Evolutionary conservation across 805 yeast genomes (phyloP).

Genomic region (Saccharomyces mikatae): DNA sequence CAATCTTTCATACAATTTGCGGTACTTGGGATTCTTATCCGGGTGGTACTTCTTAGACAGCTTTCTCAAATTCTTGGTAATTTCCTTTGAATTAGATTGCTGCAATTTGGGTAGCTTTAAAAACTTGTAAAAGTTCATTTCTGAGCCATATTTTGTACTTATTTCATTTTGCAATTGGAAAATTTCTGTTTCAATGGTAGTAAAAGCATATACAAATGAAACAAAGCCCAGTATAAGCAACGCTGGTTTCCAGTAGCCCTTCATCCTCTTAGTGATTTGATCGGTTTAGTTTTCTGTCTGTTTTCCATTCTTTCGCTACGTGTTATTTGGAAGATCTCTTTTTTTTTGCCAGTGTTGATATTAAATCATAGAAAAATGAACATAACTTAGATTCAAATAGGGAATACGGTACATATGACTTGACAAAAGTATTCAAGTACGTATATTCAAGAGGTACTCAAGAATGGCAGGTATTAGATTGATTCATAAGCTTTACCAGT

Average conservation of each 20-base stretch:
- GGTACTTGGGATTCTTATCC: slow-evolving; percentile 53
- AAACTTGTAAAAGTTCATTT: slow-evolving; percentile 62
- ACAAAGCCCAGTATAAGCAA: slow-evolving; percentile 14
- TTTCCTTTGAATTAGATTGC: slow-evolving; percentile 43
- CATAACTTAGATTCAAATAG: not conserved
- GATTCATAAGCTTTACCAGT: slow-evolving; percentile 20
- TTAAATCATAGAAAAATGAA: not conserved
- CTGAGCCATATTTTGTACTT: slow-evolving; percentile 51
- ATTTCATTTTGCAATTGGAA: slow-evolving; percentile 64
- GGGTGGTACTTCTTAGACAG: slow-evolving; percentile 75
- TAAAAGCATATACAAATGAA: slow-evolving; percentile 39
- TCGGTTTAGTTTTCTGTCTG: not conserved
- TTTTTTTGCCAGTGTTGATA: not conserved
- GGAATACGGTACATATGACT: not conserved
- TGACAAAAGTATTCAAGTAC: not conserved
- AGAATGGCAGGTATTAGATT: slow-evolving; percentile 1
- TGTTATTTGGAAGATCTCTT: not conserved
- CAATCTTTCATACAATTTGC: slow-evolving; percentile 59
- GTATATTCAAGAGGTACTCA: not conserved
- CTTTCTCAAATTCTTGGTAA: slow-evolving; percentile 60
- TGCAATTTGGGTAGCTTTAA: slow-evolving; percentile 37
- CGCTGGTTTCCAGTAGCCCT: not conserved
- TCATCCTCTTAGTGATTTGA: not conserved
- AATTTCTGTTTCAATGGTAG: slow-evolving; percentile 70
- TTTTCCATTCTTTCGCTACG: not conserved